Evolutionary conservation across 129 eudicot species (phyloP).

Genomic region (Glebionis coronaria): DNA sequence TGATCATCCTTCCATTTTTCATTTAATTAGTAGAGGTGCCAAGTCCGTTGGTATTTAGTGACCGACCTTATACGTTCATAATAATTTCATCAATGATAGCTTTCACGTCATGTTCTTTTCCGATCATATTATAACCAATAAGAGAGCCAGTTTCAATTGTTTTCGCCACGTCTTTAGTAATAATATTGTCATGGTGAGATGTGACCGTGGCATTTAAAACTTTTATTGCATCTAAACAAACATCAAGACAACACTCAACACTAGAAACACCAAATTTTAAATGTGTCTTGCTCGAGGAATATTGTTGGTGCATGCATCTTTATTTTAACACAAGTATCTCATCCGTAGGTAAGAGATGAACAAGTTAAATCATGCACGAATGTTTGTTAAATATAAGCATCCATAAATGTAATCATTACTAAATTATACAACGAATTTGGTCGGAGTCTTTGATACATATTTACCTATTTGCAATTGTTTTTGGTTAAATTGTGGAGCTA

Average conservation of each 20-base stretch:
- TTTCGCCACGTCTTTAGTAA: no score
- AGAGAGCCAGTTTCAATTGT: no score
- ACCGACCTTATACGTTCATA: no score
- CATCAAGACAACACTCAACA: neutral
- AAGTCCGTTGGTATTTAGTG: no score
- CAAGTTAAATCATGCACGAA: conserved; percentile 2
- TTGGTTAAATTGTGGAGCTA: conserved; percentile 12
- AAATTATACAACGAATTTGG: conserved; percentile 22
- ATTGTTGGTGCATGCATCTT: neutral
- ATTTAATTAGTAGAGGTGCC: no score
- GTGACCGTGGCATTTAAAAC: no score
- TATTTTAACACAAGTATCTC: conserved; percentile 11
- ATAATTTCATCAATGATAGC: no score
- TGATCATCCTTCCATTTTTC: no score
- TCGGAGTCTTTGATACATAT: conserved; percentile 15
- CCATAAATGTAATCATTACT: conserved; percentile 1
- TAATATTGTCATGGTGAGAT: no score
- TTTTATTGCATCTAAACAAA: neutral
- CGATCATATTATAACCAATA: no score
- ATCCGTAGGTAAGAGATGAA: conserved; percentile 8
- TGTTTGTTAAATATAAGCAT: neutral
- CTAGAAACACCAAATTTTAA: neutral
- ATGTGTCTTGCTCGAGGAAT: conserved; percentile 5
- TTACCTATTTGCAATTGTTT: conserved; percentile 26
- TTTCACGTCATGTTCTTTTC: no score